A percentile compares a stretch with the other conserved stretches of the same genome.
These are phyloP conservation scores for Amphicarpaea edgeworthii DNA, from an alignment of 306 rosid genomes.

Conservation along the genomic window DNA sequence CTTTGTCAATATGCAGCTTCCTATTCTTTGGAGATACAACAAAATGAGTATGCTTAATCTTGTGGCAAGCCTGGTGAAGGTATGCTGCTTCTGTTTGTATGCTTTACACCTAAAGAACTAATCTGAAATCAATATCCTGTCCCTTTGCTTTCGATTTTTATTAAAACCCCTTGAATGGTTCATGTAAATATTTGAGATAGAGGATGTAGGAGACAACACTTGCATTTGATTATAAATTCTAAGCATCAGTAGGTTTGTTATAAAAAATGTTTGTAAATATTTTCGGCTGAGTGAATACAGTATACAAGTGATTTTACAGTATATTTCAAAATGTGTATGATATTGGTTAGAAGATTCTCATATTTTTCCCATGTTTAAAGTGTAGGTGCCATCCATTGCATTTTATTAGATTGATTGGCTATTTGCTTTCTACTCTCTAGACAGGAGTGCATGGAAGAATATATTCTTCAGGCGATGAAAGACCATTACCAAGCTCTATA, in stretches of 20 bases:
- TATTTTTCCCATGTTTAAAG: neutral
- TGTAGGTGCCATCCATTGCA: slow-evolving; percentile 21
- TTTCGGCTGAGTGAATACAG: slow-evolving; percentile 10
- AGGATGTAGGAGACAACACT: slow-evolving; percentile 1
- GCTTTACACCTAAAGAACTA: slow-evolving; percentile 26
- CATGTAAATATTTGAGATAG: neutral
- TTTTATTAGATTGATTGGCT: slow-evolving; percentile 34
- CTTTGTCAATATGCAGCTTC: slow-evolving; percentile 73
- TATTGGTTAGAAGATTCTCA: slow-evolving; percentile 4
- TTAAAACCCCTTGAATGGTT: neutral
- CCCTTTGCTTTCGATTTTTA: slow-evolving; percentile 19
- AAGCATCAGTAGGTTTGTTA: no score
- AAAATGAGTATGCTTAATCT: slow-evolving; percentile 94
- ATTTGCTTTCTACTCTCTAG: slow-evolving; percentile 58
- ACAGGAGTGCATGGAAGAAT: slow-evolving; percentile 91
- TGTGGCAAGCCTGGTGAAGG: slow-evolving; percentile 82
- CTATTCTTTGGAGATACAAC: slow-evolving; percentile 83
- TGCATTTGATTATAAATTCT: no score
- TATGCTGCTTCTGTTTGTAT: slow-evolving; percentile 45
- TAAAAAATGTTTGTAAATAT: no score
- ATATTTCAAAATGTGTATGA: neutral
- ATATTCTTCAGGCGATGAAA: slow-evolving; percentile 79
- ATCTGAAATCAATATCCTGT: slow-evolving; percentile 30
- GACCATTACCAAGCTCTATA: slow-evolving; percentile 74
- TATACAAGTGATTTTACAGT: neutral